Evolutionary conservation across 306 rosid genomes (phyloP).

Genomic region (Betula pendula): DNA sequence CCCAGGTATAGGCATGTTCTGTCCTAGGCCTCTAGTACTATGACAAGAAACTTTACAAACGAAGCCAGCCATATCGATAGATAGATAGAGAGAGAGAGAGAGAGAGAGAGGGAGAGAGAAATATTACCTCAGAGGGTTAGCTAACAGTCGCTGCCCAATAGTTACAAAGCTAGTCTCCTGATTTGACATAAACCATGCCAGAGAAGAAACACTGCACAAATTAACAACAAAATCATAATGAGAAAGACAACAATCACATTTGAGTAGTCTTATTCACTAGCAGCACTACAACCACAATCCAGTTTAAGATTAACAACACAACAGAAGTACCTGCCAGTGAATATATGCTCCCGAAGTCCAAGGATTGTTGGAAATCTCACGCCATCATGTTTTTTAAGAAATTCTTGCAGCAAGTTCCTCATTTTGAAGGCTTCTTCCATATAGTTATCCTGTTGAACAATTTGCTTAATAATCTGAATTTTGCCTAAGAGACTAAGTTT

Average conservation of each 20-base stretch:
- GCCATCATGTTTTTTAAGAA: constrained; percentile 60
- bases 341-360: constrained; percentile 96
- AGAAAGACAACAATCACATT: constrained; percentile 7
- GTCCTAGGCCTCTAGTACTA: neutral
- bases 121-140: constrained; percentile 80
- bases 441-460: constrained; percentile 74
- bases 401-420: constrained; percentile 94
- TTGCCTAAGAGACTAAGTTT: neutral
- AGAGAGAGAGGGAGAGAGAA: neutral
- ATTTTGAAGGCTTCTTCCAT: constrained; percentile 99
- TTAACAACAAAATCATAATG: constrained; percentile 20
- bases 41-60: neutral
- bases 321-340: constrained; percentile 83
- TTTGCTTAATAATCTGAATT: constrained; percentile 22
- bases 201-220: constrained; percentile 91
- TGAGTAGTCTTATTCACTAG: constrained; percentile 19
- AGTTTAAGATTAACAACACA: constrained; percentile 25
- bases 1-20: neutral
- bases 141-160: constrained; percentile 93
- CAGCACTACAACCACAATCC: constrained; percentile 22
- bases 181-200: constrained; percentile 98
- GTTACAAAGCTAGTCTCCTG: constrained; percentile 96
- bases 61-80: neutral
- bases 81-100: neutral
- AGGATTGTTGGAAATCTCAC: constrained; percentile 83